Evolutionary conservation across 83 land plant species (phyloP).

Genomic region (Diphasiastrum complanatum): DNA sequence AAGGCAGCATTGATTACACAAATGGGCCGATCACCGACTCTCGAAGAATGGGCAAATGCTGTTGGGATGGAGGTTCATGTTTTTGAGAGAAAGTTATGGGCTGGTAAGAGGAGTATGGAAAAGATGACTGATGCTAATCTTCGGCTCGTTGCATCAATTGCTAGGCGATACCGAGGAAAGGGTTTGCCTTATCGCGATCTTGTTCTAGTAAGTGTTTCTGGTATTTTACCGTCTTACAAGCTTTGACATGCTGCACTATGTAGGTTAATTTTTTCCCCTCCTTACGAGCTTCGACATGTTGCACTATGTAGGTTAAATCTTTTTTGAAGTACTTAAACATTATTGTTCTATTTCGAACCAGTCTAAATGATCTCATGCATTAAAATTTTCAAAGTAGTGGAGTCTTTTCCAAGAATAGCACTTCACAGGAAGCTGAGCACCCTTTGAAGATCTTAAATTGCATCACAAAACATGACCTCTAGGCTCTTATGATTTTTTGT

Average conservation of each 20-base stretch:
- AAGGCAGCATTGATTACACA: conserved; percentile 45
- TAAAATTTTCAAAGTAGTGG: too few relatives aligned
- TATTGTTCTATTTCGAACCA: too few relatives aligned
- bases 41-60: conserved; percentile 77
- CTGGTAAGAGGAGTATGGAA: conserved; percentile 44
- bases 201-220: conserved; percentile 48
- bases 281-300: not conserved
- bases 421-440: too few relatives aligned
- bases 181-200: conserved; percentile 64
- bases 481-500: too few relatives aligned
- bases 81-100: conserved; percentile 40
- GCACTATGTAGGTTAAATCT: too few relatives aligned
- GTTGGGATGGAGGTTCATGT: conserved; percentile 42
- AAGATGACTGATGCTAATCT: conserved; percentile 64
- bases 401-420: too few relatives aligned
- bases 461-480: too few relatives aligned
- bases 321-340: too few relatives aligned
- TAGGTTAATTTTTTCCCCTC: not conserved
- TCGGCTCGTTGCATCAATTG: conserved; percentile 73
- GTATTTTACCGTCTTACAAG: not conserved
- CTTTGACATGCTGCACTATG: not conserved
- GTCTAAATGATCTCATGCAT: too few relatives aligned
- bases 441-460: too few relatives aligned
- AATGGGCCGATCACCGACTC: conserved; percentile 62
- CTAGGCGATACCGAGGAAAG: conserved; percentile 61